Conservation (phyloP, 2,329 filamentous ascomycete species). For the Sclerotinia glacialis region DNA sequence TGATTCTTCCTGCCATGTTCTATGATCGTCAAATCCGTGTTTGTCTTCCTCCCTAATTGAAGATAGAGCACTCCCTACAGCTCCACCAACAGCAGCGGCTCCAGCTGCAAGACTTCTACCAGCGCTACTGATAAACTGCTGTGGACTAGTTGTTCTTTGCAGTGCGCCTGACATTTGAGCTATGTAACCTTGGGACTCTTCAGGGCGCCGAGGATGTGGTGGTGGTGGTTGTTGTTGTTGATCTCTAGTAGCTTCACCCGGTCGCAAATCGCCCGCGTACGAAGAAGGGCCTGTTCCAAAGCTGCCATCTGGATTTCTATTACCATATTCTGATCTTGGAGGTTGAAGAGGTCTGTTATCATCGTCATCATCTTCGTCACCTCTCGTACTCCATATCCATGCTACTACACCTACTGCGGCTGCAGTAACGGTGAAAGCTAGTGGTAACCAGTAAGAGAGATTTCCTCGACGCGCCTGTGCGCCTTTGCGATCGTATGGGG, state of each 20-base stretch:
- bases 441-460: constrained; percentile 83
- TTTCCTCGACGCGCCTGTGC: constrained; percentile 55
- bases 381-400: constrained; percentile 91
- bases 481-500: constrained; percentile 56
- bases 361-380: constrained; percentile 62
- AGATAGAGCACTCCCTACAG: constrained; percentile 76
- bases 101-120: constrained; percentile 78
- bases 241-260: constrained; percentile 41
- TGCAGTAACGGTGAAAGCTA: constrained; percentile 81
- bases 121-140: constrained; percentile 82
- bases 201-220: constrained; percentile 37
- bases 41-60: constrained; percentile 83
- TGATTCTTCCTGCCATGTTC: constrained; percentile 89
- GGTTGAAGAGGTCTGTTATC: constrained; percentile 45
- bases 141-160: constrained; percentile 78
- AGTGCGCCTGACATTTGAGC: constrained; percentile 78
- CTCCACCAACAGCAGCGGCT: constrained; percentile 77
- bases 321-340: constrained; percentile 44
- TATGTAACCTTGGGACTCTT: constrained; percentile 61
- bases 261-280: constrained; percentile 42
- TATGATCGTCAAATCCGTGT: constrained; percentile 77
- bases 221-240: constrained; percentile 24
- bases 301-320: constrained; percentile 36
- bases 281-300: constrained; percentile 42
- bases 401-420: constrained; percentile 82